These are phyloP conservation scores for Penicillium fuscoglaucum DNA, from an alignment of 2,329 filamentous ascomycete species.

Conservation along the genomic window DNA sequence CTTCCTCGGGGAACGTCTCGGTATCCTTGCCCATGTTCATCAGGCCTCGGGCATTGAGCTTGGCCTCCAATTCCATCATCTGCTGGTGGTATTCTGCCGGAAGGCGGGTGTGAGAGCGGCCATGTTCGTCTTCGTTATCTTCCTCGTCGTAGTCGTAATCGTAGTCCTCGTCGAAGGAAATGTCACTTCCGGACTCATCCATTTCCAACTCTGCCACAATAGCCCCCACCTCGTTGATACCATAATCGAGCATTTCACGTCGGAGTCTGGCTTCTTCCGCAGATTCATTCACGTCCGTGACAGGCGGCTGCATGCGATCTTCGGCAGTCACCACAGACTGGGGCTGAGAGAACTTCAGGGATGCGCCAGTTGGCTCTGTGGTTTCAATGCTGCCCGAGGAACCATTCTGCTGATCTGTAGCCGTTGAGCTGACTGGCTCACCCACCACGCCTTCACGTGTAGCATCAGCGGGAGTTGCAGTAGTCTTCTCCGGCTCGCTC, in stretches of 20 bases:
- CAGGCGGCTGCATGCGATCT: constrained; percentile 40
- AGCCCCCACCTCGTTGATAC: constrained; percentile 80
- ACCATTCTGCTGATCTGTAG: background rate
- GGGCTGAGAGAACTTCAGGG: constrained; percentile 18
- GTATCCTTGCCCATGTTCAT: constrained; percentile 58
- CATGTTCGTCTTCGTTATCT: constrained; percentile 74
- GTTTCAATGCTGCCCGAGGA: background rate
- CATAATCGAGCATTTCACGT: constrained; percentile 87
- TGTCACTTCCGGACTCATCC: constrained; percentile 62
- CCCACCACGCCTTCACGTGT: background rate
- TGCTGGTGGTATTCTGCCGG: constrained; percentile 73
- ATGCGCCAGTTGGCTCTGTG: constrained; percentile 7
- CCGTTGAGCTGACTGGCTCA: background rate
- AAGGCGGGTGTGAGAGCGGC: constrained; percentile 67
- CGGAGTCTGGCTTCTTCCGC: constrained; percentile 77
- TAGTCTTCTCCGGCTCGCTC: constrained; percentile 15
- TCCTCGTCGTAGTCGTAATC: constrained; percentile 52
- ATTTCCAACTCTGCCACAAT: constrained; percentile 90
- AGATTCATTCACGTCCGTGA: constrained; percentile 73
- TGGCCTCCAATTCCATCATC: constrained; percentile 83
- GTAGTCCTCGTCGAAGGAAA: constrained; percentile 55
- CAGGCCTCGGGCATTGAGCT: constrained; percentile 61
- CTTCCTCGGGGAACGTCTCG: constrained; percentile 34
- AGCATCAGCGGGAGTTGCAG: constrained; percentile 10
- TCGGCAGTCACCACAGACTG: constrained; percentile 25